A percentile compares a stretch with the other conserved stretches of the same genome.
Conservation (phyloP, 345 rosid genomes). For the Ceriops tagal region DNA sequence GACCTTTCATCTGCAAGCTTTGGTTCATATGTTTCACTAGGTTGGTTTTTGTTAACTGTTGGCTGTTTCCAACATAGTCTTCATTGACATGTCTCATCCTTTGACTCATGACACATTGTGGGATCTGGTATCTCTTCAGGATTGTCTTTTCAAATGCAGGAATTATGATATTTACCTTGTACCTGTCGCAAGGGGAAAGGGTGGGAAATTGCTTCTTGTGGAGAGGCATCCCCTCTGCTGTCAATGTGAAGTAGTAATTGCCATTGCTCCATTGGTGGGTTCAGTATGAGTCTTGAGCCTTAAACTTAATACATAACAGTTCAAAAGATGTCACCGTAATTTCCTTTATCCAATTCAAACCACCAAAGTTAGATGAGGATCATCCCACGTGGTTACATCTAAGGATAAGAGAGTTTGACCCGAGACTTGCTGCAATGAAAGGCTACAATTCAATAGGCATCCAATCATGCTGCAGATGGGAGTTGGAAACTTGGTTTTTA, state of each 20-base stretch:
- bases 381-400: constrained; percentile 61
- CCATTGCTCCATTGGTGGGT: constrained; percentile 57
- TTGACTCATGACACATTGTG: constrained; percentile 22
- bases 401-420: constrained; percentile 52
- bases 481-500: constrained; percentile 59
- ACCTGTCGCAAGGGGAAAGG: constrained; percentile 38
- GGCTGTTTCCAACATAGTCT: constrained; percentile 1
- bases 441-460: constrained; percentile 19
- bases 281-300: constrained; percentile 36
- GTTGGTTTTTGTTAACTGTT: constrained; percentile 24
- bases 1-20: constrained; percentile 52
- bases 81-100: constrained; percentile 6
- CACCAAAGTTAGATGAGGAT: constrained; percentile 53
- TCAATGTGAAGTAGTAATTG: constrained; percentile 53
- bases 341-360: constrained; percentile 20
- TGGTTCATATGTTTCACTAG: constrained; percentile 62
- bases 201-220: constrained; percentile 58
- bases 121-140: constrained; percentile 53
- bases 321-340: not conserved
- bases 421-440: constrained; percentile 32
- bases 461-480: constrained; percentile 39
- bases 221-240: constrained; percentile 68
- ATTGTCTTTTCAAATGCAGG: constrained; percentile 59
- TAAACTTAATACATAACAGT: not conserved
- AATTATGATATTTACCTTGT: constrained; percentile 46